Percentiles rank a stretch among this genome's conserved stretches.
phyloP scores from a whole-genome alignment of 257 asterid species.

The Solanum paucissectum region DNA sequence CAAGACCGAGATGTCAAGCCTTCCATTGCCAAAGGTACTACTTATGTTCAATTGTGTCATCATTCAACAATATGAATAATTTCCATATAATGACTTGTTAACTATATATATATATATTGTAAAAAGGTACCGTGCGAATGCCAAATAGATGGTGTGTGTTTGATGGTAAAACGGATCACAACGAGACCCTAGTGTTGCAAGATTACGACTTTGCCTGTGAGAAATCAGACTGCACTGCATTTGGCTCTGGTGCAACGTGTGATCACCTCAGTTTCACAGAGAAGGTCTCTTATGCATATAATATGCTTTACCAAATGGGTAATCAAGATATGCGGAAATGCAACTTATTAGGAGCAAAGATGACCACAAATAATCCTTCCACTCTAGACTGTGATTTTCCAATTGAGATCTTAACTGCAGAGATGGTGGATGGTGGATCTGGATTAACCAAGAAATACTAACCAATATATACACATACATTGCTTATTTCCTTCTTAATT shows the following conservation, averaged over 20 bases:
- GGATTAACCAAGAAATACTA: not conserved
- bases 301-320: not conserved
- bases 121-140: slow-evolving; percentile 14
- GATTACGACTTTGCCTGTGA: not conserved
- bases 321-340: not conserved
- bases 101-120: not conserved
- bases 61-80: too few relatives aligned
- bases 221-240: not conserved
- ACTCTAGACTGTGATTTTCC: not conserved
- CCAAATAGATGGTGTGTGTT: slow-evolving; percentile 34
- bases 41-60: not conserved
- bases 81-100: not conserved
- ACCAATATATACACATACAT: not conserved
- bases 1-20: not conserved
- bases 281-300: slow-evolving; percentile 3
- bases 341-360: not conserved
- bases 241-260: not conserved
- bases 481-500: not conserved
- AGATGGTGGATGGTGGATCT: slow-evolving; percentile 1
- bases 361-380: not conserved
- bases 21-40: not conserved
- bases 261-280: not conserved
- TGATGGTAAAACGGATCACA: not conserved
- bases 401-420: slow-evolving; percentile 4
- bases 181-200: not conserved